phyloP scores from a whole-genome alignment of 352 stramenopile species.

The Phytophthora rubi region DNA sequence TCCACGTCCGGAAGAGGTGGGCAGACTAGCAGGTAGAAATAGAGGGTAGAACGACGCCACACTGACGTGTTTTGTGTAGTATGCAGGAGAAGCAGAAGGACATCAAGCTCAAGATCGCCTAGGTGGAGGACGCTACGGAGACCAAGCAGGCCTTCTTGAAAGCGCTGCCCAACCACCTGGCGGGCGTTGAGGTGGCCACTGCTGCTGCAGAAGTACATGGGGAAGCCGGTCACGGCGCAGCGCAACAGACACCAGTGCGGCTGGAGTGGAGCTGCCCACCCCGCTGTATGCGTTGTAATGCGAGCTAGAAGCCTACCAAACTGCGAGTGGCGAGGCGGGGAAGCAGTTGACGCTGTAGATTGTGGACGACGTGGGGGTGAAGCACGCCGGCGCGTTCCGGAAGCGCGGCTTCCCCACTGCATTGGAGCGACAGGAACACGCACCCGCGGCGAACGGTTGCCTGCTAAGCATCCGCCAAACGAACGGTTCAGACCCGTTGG shows the following conservation, averaged over 20 bases:
- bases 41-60: no score
- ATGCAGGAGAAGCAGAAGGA: constrained; percentile 67
- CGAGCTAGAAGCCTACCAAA: constrained; percentile 75
- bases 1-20: constrained; percentile 66
- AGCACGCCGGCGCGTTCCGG: constrained; percentile 23
- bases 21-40: no score
- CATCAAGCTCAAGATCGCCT: constrained; percentile 64
- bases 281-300: constrained; percentile 77
- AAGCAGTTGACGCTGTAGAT: constrained; percentile 61
- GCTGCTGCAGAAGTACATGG: constrained; percentile 73
- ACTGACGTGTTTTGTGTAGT: constrained; percentile 22
- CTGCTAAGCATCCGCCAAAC: no score
- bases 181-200: constrained; percentile 63
- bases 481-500: no score
- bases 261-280: constrained; percentile 50
- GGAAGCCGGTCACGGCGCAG: constrained; percentile 47
- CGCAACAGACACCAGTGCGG: constrained; percentile 48
- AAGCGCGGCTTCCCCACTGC: constrained; percentile 49
- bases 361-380: constrained; percentile 43
- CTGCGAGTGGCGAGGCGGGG: constrained; percentile 48
- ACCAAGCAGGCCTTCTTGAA: constrained; percentile 71
- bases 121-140: constrained; percentile 58
- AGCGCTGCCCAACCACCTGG: constrained; percentile 54
- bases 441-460: not conserved
- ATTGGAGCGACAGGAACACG: constrained; percentile 31